phyloP scores from a whole-genome alignment of 352 stramenopile species.

The Blastocystis sp. region DNA sequence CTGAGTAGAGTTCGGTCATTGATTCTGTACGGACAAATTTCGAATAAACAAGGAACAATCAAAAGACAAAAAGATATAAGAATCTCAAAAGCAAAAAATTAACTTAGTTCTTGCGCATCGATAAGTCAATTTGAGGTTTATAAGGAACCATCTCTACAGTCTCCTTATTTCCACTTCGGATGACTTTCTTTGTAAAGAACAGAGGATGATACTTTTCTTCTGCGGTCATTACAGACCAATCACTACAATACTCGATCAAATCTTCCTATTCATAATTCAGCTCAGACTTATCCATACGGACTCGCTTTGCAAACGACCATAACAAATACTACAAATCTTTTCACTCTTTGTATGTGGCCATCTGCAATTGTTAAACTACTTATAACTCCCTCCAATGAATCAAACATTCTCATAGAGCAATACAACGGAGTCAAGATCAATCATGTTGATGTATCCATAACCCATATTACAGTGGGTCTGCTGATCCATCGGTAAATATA shows the following conservation, averaged over 20 bases:
- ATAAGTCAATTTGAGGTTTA: conserved; percentile 25
- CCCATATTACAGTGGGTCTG: conserved; percentile 99
- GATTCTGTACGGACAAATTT: too few species aligned
- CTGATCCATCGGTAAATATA: conserved; percentile 99
- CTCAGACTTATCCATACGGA: background rate
- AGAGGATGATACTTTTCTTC: conserved; percentile 53
- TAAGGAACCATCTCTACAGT: conserved; percentile 6
- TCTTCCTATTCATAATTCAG: conserved; percentile 22
- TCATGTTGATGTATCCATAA: conserved; percentile 99
- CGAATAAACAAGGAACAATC: background rate
- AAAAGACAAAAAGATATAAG: conserved; percentile 23
- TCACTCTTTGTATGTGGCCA: conserved; percentile 99
- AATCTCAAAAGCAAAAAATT: conserved; percentile 54
- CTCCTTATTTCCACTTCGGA: background rate
- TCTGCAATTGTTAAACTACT: conserved; percentile 71
- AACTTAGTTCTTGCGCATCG: conserved; percentile 53
- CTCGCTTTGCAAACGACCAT: conserved; percentile 85
- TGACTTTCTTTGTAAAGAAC: conserved; percentile 34
- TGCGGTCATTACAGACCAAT: conserved; percentile 64
- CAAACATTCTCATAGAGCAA: conserved; percentile 48
- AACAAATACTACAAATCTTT: conserved; percentile 97
- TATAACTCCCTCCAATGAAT: background rate
- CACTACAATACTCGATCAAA: conserved; percentile 56
- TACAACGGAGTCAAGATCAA: conserved; percentile 75
- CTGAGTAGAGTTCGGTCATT: conserved; percentile 19